Evolutionary conservation across 306 rosid genomes (phyloP), one percentile per base, ranked within the genome.

Genomic region (Arachis hypogaea): DNA sequence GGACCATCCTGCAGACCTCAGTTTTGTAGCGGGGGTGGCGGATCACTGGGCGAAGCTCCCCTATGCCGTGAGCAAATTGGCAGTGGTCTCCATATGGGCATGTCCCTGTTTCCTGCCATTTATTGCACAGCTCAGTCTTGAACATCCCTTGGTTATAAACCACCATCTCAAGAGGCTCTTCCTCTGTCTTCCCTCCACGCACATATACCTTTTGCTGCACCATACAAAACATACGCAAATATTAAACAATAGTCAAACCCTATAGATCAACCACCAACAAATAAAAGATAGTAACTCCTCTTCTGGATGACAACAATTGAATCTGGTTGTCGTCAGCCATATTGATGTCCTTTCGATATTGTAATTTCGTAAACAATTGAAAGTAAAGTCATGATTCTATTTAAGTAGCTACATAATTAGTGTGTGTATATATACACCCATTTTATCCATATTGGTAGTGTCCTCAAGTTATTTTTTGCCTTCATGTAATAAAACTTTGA

Each of bases 11-110:
- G 90, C 98, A 94, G 41, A 94, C 85, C 74, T 91, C 86, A 7
- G 98, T 94, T 89, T 94, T 92, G 86, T 94, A 91, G 72, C 98
- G 91, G 22, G 98, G 98, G 82, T 94, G 98, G 84, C 98, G 81
- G 65, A 91, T 84, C 57, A 94, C 93, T 0, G 98, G 97, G 43
- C 98, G 95, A 6, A 94, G 93, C 85, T 94, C 97, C 36, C 75
- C 83, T 42, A 91, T 74, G 12, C 98, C 98, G 64, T 94, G 98
- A 28, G 97, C 97, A 29, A 89, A 94, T 58, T 90, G 93, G 80
- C 98, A 94, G 56, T 85, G 88, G 11, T 84, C 85, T 11, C 85
- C 87, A 60, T 94, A 94, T 2, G 98, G 97, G 60, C 98, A 94
- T 33, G 88, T 38, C 0, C 98, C 97, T 4, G 84, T 91, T 59